Evolutionary conservation across 768 basidiomycete genomes (phyloP), one percentile per base, ranked within the genome.

Genomic region (Xanthoconium purpureum): DNA sequence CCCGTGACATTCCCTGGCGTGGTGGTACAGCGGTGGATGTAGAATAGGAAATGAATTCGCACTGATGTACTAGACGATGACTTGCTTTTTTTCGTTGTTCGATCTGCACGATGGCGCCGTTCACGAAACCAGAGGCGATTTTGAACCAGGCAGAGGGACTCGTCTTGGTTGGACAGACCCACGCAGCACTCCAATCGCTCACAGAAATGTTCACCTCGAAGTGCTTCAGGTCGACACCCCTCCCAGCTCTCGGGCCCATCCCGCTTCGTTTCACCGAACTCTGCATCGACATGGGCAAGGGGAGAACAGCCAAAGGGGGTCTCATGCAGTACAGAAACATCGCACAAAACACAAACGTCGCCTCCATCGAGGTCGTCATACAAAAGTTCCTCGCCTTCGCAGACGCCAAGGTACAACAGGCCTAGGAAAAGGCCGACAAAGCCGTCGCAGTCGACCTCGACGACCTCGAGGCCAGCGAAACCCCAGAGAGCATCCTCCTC

Each of bases 281-380:
- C 47, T 98, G 94, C 70, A 94, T 98, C 58, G 88, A 92, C 58
- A 87, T 97, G 81, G 84, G 93, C 62, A 94, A 95, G 73, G 94
- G 94, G 3, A 53, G 52, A 11, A 46, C 52, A 9, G 40, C 94
- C 24, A 94, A 96, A 73, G 94, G 94, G 69, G 95, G 93, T 18
- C 84, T 24, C 63, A 89, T 97, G 86, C 89, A 93, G 69, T 97
- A 92, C 83, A 98, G 97, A 78, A 98, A 98, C 71, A 94, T 97
- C 63, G 94, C 94, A 0, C 96, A 99, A 68, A 94, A 95, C 64
- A 85, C 88, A 20, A 91, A 84, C 70, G 93, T 98, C 40, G 84
- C 82, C 47, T 92, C 89, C 59, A 95, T 99, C 69, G 96, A 99
- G 72, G 78, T 82, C 47, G 94, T 98, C 66, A 88, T 99, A 67